phyloP scores from a whole-genome alignment of 1,284 basidiomycete genomes.

The Ceratobasidium sp. region DNA sequence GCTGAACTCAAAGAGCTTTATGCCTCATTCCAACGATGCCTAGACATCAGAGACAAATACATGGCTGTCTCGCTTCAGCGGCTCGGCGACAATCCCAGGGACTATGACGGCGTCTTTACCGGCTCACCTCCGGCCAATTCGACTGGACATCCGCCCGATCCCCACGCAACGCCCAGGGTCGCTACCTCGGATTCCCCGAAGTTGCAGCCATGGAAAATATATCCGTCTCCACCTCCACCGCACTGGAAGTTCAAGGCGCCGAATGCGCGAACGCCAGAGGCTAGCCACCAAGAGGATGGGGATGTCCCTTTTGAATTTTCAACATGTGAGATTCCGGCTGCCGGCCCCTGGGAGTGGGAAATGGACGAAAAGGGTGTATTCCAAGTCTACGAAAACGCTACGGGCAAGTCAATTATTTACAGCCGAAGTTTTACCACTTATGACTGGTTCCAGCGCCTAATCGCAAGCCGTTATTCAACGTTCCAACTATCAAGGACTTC shows the following conservation, averaged over 20 bases:
- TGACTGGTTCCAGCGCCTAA: not conserved
- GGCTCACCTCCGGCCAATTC: slow-evolving; percentile 55
- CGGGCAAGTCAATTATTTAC: not conserved
- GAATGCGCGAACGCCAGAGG: slow-evolving; percentile 64
- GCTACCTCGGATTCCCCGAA: slow-evolving; percentile 53
- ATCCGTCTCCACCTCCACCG: slow-evolving; percentile 90
- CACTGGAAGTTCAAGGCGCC: slow-evolving; percentile 87
- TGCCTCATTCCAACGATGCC: slow-evolving; percentile 76
- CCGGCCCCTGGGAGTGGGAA: slow-evolving; percentile 71
- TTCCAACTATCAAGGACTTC: slow-evolving; percentile 93
- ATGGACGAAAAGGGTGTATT: slow-evolving; percentile 90
- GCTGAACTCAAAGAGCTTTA: slow-evolving; percentile 55
- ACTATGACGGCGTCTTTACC: slow-evolving; percentile 82
- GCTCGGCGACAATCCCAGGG: slow-evolving; percentile 90
- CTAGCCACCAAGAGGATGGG: slow-evolving; percentile 52
- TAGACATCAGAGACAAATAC: slow-evolving; percentile 93
- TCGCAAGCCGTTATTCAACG: slow-evolving; percentile 73
- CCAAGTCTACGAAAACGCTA: slow-evolving; percentile 73
- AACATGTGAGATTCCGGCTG: slow-evolving; percentile 77
- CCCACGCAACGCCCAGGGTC: slow-evolving; percentile 30
- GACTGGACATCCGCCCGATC: not conserved
- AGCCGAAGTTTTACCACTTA: not conserved
- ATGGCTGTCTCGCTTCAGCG: slow-evolving; percentile 85
- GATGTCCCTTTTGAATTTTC: slow-evolving; percentile 75
- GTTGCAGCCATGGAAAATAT: slow-evolving; percentile 82